Evolutionary conservation across 139 green algal genomes (phyloP).

Genomic region (Tetraselmis chui): DNA sequence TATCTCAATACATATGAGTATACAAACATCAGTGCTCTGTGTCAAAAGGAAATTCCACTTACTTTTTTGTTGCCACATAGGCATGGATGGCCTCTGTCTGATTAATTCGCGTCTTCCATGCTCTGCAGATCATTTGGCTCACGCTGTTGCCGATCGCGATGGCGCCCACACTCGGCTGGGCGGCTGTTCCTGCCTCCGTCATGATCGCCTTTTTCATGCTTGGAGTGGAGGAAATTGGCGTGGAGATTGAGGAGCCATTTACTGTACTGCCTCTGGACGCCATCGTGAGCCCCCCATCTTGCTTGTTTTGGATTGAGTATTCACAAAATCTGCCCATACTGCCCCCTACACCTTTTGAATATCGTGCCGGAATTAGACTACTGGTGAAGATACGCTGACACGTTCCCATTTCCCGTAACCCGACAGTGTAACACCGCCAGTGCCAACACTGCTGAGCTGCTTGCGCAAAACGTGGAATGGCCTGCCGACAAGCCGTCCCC

Average conservation of each 20-base stretch:
- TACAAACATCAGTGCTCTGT: no score
- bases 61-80: no score
- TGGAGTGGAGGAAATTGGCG: constrained; percentile 38
- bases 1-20: no score
- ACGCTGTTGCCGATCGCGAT: constrained; percentile 23
- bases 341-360: no score
- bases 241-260: constrained; percentile 45
- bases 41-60: no score
- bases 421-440: neutral
- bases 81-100: no score
- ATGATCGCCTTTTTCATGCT: constrained; percentile 34
- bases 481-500: neutral
- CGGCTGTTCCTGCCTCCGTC: constrained; percentile 15
- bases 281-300: constrained; percentile 12
- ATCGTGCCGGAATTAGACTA: no score
- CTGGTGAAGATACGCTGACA: no score
- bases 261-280: constrained; percentile 34
- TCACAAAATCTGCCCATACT: no score
- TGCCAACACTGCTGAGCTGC: neutral
- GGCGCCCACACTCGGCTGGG: constrained; percentile 24
- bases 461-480: neutral
- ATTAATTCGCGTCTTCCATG: no score
- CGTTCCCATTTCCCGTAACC: no score
- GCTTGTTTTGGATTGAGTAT: no score
- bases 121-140: constrained; percentile 24